A percentile compares a stretch with the other conserved stretches of the same genome.
Conservation (phyloP, 352 stramenopile genomes). For the Phytophthora pisi region DNA sequence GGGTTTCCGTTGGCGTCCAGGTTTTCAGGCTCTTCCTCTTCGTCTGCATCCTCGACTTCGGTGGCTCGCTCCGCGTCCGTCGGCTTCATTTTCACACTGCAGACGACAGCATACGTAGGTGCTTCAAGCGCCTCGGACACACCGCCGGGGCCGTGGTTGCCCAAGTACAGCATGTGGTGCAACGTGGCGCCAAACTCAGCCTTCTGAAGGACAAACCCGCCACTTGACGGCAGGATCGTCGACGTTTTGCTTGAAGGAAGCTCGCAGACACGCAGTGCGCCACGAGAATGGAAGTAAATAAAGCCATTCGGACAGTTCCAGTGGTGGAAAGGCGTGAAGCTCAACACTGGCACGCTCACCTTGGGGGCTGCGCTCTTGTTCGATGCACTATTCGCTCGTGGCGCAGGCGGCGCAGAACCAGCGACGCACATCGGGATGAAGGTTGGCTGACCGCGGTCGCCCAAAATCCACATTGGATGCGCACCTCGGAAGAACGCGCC, state of each 20-base stretch:
- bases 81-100: slow-evolving; percentile 58
- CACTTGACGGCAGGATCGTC: slow-evolving; percentile 68
- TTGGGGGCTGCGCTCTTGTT: slow-evolving; percentile 33
- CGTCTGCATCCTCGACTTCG: slow-evolving; percentile 61
- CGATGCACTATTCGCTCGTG: slow-evolving; percentile 22
- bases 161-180: slow-evolving; percentile 85
- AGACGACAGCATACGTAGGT: slow-evolving; percentile 84
- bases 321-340: slow-evolving; percentile 88
- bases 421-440: slow-evolving; percentile 83
- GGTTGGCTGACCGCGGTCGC: slow-evolving; percentile 64
- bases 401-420: slow-evolving; percentile 26
- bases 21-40: slow-evolving; percentile 53
- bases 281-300: slow-evolving; percentile 88
- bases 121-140: slow-evolving; percentile 79
- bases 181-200: slow-evolving; percentile 73
- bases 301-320: slow-evolving; percentile 90
- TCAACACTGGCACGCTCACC: slow-evolving; percentile 82
- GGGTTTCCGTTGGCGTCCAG: slow-evolving; percentile 51
- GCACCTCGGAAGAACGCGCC: slow-evolving; percentile 85
- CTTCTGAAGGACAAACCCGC: slow-evolving; percentile 84
- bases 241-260: slow-evolving; percentile 76
- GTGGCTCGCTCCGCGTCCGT: slow-evolving; percentile 66
- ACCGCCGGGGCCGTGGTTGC: slow-evolving; percentile 73
- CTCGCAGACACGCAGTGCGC: slow-evolving; percentile 80
- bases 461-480: slow-evolving; percentile 85